Conservation (phyloP, 108 stramenopile genomes). For the Aurantiochytrium sp. region DNA sequence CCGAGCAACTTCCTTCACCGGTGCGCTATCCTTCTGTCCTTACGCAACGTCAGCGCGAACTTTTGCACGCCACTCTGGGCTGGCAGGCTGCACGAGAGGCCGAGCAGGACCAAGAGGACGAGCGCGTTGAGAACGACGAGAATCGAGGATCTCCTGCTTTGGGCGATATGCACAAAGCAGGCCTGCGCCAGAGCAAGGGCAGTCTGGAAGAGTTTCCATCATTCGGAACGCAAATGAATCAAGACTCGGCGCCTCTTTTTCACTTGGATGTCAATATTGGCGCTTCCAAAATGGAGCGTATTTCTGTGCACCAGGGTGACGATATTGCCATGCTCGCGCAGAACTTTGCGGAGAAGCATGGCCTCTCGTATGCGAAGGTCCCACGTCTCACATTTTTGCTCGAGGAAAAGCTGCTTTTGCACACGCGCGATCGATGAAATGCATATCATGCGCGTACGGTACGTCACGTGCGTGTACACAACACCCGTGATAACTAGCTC, state of each 20-base stretch:
- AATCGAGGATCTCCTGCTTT: too few relatives aligned
- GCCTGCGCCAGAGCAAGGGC: too few relatives aligned
- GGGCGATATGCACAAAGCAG: too few relatives aligned
- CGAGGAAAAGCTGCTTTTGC: constrained; percentile 1
- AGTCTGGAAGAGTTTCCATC: too few relatives aligned
- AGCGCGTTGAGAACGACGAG: too few relatives aligned
- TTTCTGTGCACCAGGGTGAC: neutral
- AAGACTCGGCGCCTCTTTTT: neutral
- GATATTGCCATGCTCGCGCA: neutral
- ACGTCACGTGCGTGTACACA: too few relatives aligned
- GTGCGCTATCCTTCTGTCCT: neutral
- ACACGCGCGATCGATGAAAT: neutral
- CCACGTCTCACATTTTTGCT: neutral
- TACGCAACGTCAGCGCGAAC: neutral
- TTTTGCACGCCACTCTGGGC: neutral
- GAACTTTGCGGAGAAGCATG: neutral
- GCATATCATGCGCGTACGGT: too few relatives aligned
- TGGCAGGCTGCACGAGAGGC: neutral
- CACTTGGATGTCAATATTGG: neutral
- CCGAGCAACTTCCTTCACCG: neutral
- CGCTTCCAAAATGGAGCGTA: neutral
- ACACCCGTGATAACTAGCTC: too few relatives aligned
- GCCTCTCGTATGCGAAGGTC: neutral
- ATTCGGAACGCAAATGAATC: too few relatives aligned
- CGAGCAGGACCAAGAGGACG: neutral